Evolutionary conservation across 768 basidiomycete genomes (phyloP).

Genomic region (Pleurotus giganteus): DNA sequence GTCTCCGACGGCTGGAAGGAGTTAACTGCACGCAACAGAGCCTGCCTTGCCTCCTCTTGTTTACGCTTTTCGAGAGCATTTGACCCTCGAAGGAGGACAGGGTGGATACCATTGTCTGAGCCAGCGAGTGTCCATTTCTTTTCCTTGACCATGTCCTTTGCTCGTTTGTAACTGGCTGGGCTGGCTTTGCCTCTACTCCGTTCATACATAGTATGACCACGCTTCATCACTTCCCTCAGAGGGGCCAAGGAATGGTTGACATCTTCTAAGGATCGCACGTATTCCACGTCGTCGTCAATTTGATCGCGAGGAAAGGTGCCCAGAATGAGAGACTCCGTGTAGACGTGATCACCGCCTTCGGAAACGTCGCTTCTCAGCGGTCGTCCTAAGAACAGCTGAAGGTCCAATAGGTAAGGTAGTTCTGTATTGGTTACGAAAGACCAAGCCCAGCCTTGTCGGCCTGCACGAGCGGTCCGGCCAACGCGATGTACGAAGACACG

Average conservation of each 20-base stretch:
- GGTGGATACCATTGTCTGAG: slow-evolving; percentile 65
- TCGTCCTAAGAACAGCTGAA: slow-evolving; percentile 88
- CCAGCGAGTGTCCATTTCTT: slow-evolving; percentile 70
- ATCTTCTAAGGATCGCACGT: slow-evolving; percentile 63
- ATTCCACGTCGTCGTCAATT: slow-evolving; percentile 84
- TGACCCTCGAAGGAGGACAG: slow-evolving; percentile 53
- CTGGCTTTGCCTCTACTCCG: slow-evolving; percentile 90
- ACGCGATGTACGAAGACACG: slow-evolving; percentile 96
- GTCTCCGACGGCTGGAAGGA: slow-evolving; percentile 87
- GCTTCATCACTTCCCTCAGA: slow-evolving; percentile 79
- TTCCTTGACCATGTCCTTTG: slow-evolving; percentile 82
- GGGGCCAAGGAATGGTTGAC: slow-evolving; percentile 61
- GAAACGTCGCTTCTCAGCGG: slow-evolving; percentile 60
- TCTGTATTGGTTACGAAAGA: slow-evolving; percentile 86
- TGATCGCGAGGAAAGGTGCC: slow-evolving; percentile 79
- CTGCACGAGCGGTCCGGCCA: slow-evolving; percentile 94
- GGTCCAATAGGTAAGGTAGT: slow-evolving; percentile 86
- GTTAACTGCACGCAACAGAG: slow-evolving; percentile 71
- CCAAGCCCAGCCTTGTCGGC: slow-evolving; percentile 95
- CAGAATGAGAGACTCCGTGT: slow-evolving; percentile 72
- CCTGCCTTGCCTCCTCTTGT: slow-evolving; percentile 56
- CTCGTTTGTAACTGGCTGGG: slow-evolving; percentile 78
- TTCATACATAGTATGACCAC: slow-evolving; percentile 93
- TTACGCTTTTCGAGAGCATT: slow-evolving; percentile 33
- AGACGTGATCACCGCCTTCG: slow-evolving; percentile 54